These are phyloP conservation scores for Aspergillus sparsus DNA, from an alignment of 495 filamentous ascomycete species.

Conservation along the genomic window DNA sequence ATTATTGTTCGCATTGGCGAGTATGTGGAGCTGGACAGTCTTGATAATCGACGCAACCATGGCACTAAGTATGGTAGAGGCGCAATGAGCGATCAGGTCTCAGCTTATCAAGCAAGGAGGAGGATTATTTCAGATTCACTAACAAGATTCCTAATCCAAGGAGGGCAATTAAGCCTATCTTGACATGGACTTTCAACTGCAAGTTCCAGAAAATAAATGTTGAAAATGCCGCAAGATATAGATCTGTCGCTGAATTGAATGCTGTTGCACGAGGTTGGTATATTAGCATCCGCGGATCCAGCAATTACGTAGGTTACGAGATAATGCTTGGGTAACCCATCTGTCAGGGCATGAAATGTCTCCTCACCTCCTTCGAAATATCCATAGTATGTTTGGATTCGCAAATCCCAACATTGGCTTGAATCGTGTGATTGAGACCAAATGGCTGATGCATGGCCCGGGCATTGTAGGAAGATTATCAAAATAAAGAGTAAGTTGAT, in stretches of 20 bases:
- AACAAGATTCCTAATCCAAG: constrained; percentile 1
- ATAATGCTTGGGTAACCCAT: background rate
- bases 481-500: constrained; percentile 4
- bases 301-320: background rate
- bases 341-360: too few species aligned
- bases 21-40: background rate
- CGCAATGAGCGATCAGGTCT: too few species aligned
- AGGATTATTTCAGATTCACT: background rate
- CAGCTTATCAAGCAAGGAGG: background rate
- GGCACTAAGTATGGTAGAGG: background rate
- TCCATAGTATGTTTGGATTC: constrained; percentile 2
- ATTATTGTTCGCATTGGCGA: constrained; percentile 1
- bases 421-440: constrained; percentile 1
- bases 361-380: constrained; percentile 2
- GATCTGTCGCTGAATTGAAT: background rate
- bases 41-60: constrained; percentile 2
- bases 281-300: background rate
- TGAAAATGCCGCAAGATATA: background rate
- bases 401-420: background rate
- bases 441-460: background rate
- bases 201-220: constrained; percentile 1
- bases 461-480: constrained; percentile 1
- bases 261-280: background rate
- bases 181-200: background rate
- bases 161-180: background rate